phyloP scores from a whole-genome alignment of 129 eudicot genomes.

The Arctium minus region DNA sequence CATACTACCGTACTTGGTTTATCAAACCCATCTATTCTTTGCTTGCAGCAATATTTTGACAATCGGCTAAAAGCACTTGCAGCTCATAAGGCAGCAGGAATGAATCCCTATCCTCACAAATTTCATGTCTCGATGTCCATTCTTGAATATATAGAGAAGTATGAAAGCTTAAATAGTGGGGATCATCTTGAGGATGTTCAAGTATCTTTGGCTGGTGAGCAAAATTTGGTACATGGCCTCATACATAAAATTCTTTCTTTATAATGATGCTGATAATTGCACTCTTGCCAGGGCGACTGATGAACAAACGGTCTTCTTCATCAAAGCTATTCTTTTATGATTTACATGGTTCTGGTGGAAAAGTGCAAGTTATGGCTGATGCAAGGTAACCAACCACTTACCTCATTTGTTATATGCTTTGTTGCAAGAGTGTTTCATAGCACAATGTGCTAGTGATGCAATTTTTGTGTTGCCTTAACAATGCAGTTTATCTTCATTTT shows the following conservation, averaged over 20 bases:
- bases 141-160: constrained; percentile 57
- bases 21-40: neutral
- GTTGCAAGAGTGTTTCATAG: neutral
- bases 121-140: constrained; percentile 50
- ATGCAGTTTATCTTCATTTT: neutral
- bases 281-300: constrained; percentile 57
- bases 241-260: neutral
- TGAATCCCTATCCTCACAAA: constrained; percentile 90
- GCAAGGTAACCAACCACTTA: constrained; percentile 53
- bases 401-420: neutral
- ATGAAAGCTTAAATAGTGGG: constrained; percentile 52
- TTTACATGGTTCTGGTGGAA: constrained; percentile 78
- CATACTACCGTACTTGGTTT: neutral
- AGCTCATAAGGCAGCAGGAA: constrained; percentile 67
- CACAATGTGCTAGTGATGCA: neutral
- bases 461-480: neutral
- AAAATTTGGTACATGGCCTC: neutral
- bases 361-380: constrained; percentile 94
- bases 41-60: constrained; percentile 83
- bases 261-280: neutral
- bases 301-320: constrained; percentile 82
- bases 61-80: constrained; percentile 71
- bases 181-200: constrained; percentile 67
- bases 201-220: constrained; percentile 72
- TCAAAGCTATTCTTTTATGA: constrained; percentile 87